phyloP scores from a whole-genome alignment of 129 eudicot genomes.

The Lactuca sativa region DNA sequence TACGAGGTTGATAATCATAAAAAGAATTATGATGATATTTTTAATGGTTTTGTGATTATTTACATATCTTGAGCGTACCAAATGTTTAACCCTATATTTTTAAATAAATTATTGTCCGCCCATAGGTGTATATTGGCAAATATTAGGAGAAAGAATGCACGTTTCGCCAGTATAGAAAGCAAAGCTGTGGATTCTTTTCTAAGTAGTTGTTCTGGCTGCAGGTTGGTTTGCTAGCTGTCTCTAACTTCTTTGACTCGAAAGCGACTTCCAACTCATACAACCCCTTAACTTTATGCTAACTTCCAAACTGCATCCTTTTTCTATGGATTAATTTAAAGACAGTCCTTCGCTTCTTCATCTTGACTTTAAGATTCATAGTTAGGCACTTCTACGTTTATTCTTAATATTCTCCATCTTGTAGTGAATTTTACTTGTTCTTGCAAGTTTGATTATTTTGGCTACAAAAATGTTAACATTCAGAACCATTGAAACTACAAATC shows the following conservation, averaged over 20 bases:
- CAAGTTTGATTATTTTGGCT: not conserved
- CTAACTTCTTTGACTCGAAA: conserved; percentile 37
- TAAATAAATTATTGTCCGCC: not conserved
- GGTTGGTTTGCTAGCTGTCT: conserved; percentile 40
- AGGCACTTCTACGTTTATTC: too few species aligned
- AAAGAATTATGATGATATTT: not conserved
- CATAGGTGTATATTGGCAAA: not conserved
- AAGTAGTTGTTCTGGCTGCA: conserved; percentile 30
- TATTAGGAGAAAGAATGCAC: conserved; percentile 31
- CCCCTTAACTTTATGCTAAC: conserved; percentile 4
- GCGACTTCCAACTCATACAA: conserved; percentile 25
- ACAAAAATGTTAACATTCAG: not conserved
- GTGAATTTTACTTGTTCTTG: not conserved
- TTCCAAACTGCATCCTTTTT: not conserved
- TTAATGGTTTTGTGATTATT: not conserved
- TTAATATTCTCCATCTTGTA: not conserved
- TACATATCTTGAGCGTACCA: not conserved
- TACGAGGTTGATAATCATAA: too few species aligned
- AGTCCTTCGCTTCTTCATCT: conserved; percentile 2
- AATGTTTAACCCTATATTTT: not conserved
- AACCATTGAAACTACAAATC: not conserved
- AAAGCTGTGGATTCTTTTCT: conserved; percentile 31
- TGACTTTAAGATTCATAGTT: not conserved
- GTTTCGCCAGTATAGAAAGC: conserved; percentile 29
- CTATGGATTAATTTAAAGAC: not conserved